Percentiles rank a stretch among this genome's conserved stretches.
These are phyloP conservation scores for Diplocarpon mali DNA, from an alignment of 2,329 filamentous ascomycete genomes.

Conservation along the genomic window DNA sequence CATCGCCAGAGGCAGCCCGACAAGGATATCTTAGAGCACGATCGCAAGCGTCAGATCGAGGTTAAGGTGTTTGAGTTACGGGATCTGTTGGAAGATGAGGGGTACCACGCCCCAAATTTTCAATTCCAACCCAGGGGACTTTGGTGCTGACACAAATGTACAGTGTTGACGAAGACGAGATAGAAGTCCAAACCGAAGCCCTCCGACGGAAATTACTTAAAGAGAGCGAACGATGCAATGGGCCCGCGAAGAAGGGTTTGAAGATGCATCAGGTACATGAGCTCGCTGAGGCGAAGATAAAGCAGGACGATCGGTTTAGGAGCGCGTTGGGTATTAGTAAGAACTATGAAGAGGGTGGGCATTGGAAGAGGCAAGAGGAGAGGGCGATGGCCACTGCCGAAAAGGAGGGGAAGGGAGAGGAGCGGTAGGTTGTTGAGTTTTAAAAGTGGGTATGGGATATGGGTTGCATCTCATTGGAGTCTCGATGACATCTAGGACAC, in stretches of 20 bases:
- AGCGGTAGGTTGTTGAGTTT: constrained; percentile 1
- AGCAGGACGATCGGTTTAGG: constrained; percentile 81
- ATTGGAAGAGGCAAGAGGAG: constrained; percentile 80
- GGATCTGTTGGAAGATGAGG: constrained; percentile 86
- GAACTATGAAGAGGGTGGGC: constrained; percentile 74
- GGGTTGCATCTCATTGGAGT: too few species aligned
- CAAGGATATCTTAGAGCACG: constrained; percentile 86
- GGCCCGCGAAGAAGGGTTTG: constrained; percentile 43
- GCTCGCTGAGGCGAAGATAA: constrained; percentile 88
- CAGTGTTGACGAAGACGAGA: constrained; percentile 78
- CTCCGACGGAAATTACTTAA: constrained; percentile 51
- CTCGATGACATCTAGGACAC: background rate
- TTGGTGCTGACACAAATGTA: constrained; percentile 5
- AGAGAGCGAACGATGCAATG: constrained; percentile 29
- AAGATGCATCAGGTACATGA: constrained; percentile 96
- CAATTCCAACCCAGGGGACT: background rate
- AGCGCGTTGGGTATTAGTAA: constrained; percentile 79
- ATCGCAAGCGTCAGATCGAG: constrained; percentile 81
- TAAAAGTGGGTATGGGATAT: too few species aligned
- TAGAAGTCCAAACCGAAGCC: constrained; percentile 62
- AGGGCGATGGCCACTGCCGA: constrained; percentile 37
- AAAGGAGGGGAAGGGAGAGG: constrained; percentile 23
- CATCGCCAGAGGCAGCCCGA: constrained; percentile 79
- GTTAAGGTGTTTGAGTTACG: constrained; percentile 86
- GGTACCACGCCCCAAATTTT: constrained; percentile 31